A percentile compares a stretch with the other conserved stretches of the same genome.
Conservation (phyloP, 1,284 basidiomycete genomes). For the Uromyces viciae-fabae region DNA sequence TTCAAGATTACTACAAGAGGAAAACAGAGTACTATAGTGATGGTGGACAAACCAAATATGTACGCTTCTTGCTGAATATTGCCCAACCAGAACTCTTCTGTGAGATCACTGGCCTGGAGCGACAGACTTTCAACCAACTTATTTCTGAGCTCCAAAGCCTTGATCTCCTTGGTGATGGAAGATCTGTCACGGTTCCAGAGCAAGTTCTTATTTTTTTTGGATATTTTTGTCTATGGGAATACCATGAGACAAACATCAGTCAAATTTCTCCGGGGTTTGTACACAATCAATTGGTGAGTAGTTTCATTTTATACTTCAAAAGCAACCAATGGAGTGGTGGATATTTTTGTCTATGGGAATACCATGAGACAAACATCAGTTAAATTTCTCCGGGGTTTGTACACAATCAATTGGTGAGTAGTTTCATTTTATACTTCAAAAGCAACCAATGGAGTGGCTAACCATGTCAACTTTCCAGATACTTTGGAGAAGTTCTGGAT, state of each 20-base stretch:
- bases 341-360: background rate
- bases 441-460: background rate
- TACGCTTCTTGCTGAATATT: background rate
- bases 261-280: too few relatives aligned
- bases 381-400: too few relatives aligned
- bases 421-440: background rate
- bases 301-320: background rate
- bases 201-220: background rate
- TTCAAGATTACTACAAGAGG: background rate
- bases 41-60: background rate
- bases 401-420: background rate
- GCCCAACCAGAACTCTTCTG: background rate
- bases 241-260: background rate
- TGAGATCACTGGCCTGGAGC: background rate
- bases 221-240: background rate
- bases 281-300: background rate
- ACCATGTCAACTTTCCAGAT: background rate
- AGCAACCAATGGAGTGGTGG: background rate
- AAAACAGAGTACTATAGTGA: background rate
- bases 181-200: background rate
- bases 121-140: background rate
- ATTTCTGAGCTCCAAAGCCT: background rate
- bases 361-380: background rate
- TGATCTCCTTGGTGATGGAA: background rate
- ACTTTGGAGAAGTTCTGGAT: background rate